Conservation (phyloP, 495 filamentous ascomycete genomes). For the Darksidea phi region DNA sequence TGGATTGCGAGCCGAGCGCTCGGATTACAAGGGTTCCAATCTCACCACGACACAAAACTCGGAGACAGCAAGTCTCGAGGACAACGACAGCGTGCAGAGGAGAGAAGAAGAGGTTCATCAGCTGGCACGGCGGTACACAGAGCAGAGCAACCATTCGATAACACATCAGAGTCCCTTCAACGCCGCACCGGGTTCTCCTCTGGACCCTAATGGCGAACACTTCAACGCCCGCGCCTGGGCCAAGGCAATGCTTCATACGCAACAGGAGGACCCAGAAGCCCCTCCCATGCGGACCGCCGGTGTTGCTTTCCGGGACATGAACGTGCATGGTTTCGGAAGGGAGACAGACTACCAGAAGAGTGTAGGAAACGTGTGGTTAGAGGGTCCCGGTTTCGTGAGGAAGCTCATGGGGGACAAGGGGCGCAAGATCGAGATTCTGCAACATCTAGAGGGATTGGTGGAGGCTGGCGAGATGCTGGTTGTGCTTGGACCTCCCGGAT, state of each 20-base stretch:
- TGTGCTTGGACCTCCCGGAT: conserved; percentile 71
- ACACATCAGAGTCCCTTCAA: conserved; percentile 39
- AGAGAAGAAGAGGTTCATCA: conserved; percentile 38
- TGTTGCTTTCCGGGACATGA: conserved; percentile 50
- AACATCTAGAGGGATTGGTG: conserved; percentile 69
- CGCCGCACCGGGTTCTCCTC: conserved; percentile 48
- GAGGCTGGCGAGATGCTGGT: conserved; percentile 77
- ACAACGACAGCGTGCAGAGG: conserved; percentile 17
- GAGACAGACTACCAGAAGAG: conserved; percentile 51
- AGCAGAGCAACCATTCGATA: conserved; percentile 33
- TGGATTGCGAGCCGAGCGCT: conserved; percentile 6
- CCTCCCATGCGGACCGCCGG: conserved; percentile 44
- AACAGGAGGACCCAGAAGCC: conserved; percentile 35
- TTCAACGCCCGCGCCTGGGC: conserved; percentile 62
- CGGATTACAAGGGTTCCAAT: background rate
- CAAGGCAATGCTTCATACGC: conserved; percentile 49
- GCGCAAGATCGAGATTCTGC: conserved; percentile 67
- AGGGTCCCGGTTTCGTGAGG: conserved; percentile 41
- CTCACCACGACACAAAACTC: conserved; percentile 12
- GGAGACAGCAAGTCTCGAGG: background rate
- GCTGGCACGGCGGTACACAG: conserved; percentile 40
- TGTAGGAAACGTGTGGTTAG: conserved; percentile 44
- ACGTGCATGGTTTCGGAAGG: conserved; percentile 52
- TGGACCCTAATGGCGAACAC: conserved; percentile 57
- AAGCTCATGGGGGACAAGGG: conserved; percentile 48